phyloP scores from a whole-genome alignment of 768 basidiomycete genomes.

The Gymnopilus dilepis region DNA sequence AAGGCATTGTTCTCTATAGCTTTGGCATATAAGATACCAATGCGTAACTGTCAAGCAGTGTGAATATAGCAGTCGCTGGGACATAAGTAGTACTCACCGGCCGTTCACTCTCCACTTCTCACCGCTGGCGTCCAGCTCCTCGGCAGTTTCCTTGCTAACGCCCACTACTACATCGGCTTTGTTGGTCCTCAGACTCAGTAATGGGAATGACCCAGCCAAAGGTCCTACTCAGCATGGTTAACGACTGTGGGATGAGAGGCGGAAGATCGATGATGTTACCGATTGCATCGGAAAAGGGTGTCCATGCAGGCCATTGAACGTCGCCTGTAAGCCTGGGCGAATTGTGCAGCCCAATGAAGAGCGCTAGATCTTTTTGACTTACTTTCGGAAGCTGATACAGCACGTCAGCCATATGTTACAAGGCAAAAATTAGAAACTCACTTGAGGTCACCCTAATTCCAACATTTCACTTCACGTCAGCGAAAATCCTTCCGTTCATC shows the following conservation, averaged over 20 bases:
- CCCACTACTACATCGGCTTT: conserved; percentile 96
- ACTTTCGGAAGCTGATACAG: conserved; percentile 64
- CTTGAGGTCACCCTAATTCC: conserved; percentile 84
- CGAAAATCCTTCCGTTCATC: neutral
- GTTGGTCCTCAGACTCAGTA: conserved; percentile 88
- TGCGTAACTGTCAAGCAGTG: conserved; percentile 43
- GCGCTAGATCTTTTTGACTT: neutral
- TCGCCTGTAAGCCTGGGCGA: conserved; percentile 80
- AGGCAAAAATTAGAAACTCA: conserved; percentile 41
- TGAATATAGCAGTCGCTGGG: neutral
- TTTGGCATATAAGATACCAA: conserved; percentile 41
- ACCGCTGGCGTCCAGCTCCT: conserved; percentile 65
- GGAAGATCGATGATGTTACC: conserved; percentile 46
- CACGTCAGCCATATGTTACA: neutral
- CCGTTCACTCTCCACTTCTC: conserved; percentile 83
- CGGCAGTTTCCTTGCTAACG: conserved; percentile 68
- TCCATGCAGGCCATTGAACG: conserved; percentile 83
- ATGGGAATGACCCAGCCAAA: conserved; percentile 75
- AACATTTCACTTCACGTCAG: neutral
- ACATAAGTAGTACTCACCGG: conserved; percentile 55
- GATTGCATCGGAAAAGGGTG: conserved; percentile 73
- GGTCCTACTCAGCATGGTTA: conserved; percentile 56
- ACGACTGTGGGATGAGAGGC: neutral
- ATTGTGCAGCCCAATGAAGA: neutral
- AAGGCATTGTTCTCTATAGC: neutral